A percentile compares a stretch with the other conserved stretches of the same genome.
Evolutionary conservation across 331 rosid species (phyloP).

Genomic region (Rosa hybrid): DNA sequence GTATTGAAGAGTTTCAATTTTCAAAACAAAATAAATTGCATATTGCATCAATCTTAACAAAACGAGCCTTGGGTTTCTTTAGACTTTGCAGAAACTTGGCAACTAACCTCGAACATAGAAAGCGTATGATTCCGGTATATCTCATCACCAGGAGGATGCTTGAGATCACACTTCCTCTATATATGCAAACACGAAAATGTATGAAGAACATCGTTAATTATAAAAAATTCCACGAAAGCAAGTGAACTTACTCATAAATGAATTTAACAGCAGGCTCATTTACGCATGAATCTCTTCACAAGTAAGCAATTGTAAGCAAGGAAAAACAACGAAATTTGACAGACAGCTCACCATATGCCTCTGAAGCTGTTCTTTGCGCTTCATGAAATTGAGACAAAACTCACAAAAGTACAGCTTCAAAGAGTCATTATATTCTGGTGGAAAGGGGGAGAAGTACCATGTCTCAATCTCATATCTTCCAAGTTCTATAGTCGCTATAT

Average conservation of each 20-base stretch:
- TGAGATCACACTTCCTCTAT: constrained; percentile 97
- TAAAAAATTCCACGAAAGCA: not conserved
- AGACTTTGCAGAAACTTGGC: not conserved
- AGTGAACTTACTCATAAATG: not conserved
- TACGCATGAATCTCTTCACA: not conserved
- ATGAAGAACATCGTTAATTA: not conserved
- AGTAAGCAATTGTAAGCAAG: constrained; percentile 1
- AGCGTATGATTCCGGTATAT: constrained; percentile 95
- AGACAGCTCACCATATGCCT: constrained; percentile 95
- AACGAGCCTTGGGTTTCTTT: not conserved
- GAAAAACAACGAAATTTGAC: constrained; percentile 18
- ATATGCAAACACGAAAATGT: constrained; percentile 15
- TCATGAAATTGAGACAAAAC: constrained; percentile 99
- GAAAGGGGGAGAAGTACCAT: constrained; percentile 99
- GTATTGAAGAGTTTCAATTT: not conserved
- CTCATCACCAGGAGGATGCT: constrained; percentile 99
- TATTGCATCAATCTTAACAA: not conserved
- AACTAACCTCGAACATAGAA: constrained; percentile 95
- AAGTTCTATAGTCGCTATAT: constrained; percentile 95
- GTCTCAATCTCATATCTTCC: constrained; percentile 99
- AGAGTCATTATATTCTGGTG: constrained; percentile 97
- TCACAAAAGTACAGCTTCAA: constrained; percentile 89
- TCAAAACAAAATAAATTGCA: not conserved
- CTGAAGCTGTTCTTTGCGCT: constrained; percentile 99
- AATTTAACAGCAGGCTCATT: not conserved